These are phyloP conservation scores for Exserohilum rostratum DNA, from an alignment of 2,329 filamentous ascomycete genomes.

Conservation along the genomic window DNA sequence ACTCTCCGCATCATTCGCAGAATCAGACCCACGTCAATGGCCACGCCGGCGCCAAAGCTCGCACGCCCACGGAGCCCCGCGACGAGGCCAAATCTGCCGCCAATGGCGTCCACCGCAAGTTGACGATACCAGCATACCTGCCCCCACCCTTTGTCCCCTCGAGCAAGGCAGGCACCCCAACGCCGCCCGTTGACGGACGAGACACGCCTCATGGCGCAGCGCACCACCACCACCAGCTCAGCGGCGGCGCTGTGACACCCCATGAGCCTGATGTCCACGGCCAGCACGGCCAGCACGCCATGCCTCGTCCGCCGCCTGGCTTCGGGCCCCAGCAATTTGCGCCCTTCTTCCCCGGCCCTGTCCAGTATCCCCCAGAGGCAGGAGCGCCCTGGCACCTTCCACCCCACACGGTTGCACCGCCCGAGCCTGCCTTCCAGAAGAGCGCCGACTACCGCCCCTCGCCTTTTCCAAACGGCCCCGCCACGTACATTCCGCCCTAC, in stretches of 20 bases:
- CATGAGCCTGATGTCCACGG: conserved; percentile 27
- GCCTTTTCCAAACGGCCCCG: conserved; percentile 19
- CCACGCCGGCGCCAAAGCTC: conserved; percentile 10
- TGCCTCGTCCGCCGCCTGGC: conserved; percentile 40
- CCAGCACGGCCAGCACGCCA: conserved; percentile 25
- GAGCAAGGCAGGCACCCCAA: conserved; percentile 29
- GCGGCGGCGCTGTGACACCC: conserved; percentile 44
- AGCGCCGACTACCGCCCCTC: conserved; percentile 33
- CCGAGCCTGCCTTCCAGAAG: conserved; percentile 31
- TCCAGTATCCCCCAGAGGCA: conserved; percentile 45
- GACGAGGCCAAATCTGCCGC: conserved; percentile 20
- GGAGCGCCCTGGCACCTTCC: conserved; percentile 39
- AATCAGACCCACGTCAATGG: conserved; percentile 3
- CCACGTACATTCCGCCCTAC: conserved; percentile 26
- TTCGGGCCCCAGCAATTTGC: conserved; percentile 39
- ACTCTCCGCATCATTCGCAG: neutral
- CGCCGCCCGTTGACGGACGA: conserved; percentile 27
- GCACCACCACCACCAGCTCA: conserved; percentile 35
- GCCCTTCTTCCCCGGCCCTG: conserved; percentile 42
- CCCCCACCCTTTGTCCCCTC: conserved; percentile 47
- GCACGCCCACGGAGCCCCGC: conserved; percentile 13
- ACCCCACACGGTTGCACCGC: conserved; percentile 36
- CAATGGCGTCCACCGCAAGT: conserved; percentile 32
- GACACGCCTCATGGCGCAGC: conserved; percentile 15
- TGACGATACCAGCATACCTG: conserved; percentile 35